These are phyloP conservation scores for Onygenales sp. DNA, from an alignment of 2,329 filamentous ascomycete genomes.

Conservation along the genomic window DNA sequence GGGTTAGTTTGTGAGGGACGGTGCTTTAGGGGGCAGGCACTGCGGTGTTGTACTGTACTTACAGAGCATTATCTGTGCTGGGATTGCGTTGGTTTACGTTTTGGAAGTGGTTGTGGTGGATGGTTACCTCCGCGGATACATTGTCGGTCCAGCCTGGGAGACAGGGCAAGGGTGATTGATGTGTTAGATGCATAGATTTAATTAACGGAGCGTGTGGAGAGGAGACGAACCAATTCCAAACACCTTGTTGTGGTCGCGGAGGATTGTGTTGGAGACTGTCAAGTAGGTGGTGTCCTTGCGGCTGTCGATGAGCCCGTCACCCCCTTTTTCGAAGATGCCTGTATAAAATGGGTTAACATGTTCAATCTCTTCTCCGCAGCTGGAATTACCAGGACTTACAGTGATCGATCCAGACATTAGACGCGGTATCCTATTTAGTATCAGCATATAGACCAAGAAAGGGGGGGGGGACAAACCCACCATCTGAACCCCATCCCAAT, in stretches of 20 bases:
- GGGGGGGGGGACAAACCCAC: not conserved
- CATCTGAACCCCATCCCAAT: slow-evolving; percentile 1
- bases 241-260: not conserved
- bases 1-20: not conserved
- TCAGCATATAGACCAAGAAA: not conserved
- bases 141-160: slow-evolving; percentile 1
- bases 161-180: not conserved
- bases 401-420: slow-evolving; percentile 1
- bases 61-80: not conserved
- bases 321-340: not conserved
- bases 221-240: not conserved
- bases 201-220: not conserved
- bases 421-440: slow-evolving; percentile 1
- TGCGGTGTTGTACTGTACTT: not conserved
- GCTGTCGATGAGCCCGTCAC: slow-evolving; percentile 2
- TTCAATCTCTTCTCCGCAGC: too few relatives aligned
- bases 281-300: slow-evolving; percentile 1
- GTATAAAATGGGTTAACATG: too few relatives aligned
- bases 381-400: not conserved
- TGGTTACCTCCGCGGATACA: not conserved
- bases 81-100: slow-evolving; percentile 1
- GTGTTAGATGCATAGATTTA: not conserved
- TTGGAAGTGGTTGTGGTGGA: slow-evolving; percentile 1
- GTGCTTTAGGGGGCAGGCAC: not conserved
- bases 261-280: not conserved